These are phyloP conservation scores for Linnemannia hyalina DNA, from an alignment of 192 early-diverging fungal species.

Conservation along the genomic window DNA sequence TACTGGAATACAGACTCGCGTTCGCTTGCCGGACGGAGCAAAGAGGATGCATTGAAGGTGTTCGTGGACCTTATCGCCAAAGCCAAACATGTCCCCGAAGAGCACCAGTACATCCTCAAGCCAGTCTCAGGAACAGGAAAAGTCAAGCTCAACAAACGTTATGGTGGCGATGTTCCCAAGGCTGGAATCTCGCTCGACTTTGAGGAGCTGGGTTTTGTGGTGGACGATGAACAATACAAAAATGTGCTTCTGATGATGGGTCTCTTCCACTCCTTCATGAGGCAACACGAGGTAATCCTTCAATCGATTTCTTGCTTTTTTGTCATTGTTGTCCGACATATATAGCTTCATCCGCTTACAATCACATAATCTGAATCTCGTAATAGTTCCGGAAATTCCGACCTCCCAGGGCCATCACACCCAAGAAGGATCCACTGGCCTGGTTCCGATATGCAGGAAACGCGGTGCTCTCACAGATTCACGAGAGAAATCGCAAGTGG, in stretches of 20 bases:
- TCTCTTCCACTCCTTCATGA: constrained; percentile 85
- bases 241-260: constrained; percentile 85
- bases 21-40: constrained; percentile 65
- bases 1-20: constrained; percentile 91
- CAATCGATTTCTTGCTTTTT: too few species aligned
- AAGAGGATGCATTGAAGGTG: constrained; percentile 64
- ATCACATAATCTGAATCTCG: neutral
- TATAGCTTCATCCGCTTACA: neutral
- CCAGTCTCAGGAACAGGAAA: constrained; percentile 92
- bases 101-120: constrained; percentile 88
- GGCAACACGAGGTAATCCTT: constrained; percentile 72
- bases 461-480: constrained; percentile 89
- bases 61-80: constrained; percentile 70
- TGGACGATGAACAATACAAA: constrained; percentile 92
- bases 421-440: constrained; percentile 83
- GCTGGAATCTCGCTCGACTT: constrained; percentile 81
- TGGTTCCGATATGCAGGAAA: constrained; percentile 87
- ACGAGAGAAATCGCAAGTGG: constrained; percentile 85
- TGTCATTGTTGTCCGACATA: neutral
- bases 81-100: constrained; percentile 66
- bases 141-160: constrained; percentile 82
- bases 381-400: constrained; percentile 85
- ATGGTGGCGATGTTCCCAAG: constrained; percentile 66
- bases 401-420: constrained; percentile 85
- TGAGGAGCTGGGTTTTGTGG: constrained; percentile 91